phyloP scores from a whole-genome alignment of 1,139 yeast species.

The Candida frijolesensis region DNA sequence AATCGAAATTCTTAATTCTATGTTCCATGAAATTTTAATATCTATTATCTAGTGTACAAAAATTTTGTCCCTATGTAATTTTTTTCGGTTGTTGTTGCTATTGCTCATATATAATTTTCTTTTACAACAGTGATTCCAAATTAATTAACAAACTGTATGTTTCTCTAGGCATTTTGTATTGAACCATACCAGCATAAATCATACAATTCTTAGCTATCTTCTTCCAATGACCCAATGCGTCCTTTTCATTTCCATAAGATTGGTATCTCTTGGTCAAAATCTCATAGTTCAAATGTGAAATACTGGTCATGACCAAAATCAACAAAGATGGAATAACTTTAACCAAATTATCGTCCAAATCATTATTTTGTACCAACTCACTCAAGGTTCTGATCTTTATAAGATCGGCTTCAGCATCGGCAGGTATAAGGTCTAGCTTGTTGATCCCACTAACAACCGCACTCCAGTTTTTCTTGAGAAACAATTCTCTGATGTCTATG shows the following conservation, averaged over 20 bases:
- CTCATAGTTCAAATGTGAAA: slow-evolving; percentile 59
- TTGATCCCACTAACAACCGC: slow-evolving; percentile 59
- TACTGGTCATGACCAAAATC: slow-evolving; percentile 79
- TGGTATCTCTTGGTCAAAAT: slow-evolving; percentile 51
- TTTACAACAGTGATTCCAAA: slow-evolving; percentile 55
- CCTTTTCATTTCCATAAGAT: slow-evolving; percentile 54
- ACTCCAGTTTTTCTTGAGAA: slow-evolving; percentile 61
- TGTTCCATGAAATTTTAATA: not conserved
- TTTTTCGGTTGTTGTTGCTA: not conserved
- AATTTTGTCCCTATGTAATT: not conserved
- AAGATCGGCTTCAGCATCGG: slow-evolving; percentile 43
- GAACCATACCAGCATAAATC: slow-evolving; percentile 95
- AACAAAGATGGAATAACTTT: slow-evolving; percentile 81
- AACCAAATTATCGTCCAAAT: slow-evolving; percentile 69
- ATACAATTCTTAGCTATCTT: slow-evolving; percentile 81
- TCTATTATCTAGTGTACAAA: not conserved
- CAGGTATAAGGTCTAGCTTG: slow-evolving; percentile 67
- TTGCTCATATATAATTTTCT: not conserved
- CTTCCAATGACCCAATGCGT: slow-evolving; percentile 55
- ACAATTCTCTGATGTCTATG: slow-evolving; percentile 66
- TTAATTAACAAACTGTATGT: slow-evolving; percentile 74
- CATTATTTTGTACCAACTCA: slow-evolving; percentile 46
- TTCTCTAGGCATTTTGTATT: slow-evolving; percentile 93
- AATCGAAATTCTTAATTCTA: not conserved
- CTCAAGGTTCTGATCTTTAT: slow-evolving; percentile 39